phyloP scores from a whole-genome alignment of 2,329 filamentous ascomycete genomes.

The Polychaeton citri region DNA sequence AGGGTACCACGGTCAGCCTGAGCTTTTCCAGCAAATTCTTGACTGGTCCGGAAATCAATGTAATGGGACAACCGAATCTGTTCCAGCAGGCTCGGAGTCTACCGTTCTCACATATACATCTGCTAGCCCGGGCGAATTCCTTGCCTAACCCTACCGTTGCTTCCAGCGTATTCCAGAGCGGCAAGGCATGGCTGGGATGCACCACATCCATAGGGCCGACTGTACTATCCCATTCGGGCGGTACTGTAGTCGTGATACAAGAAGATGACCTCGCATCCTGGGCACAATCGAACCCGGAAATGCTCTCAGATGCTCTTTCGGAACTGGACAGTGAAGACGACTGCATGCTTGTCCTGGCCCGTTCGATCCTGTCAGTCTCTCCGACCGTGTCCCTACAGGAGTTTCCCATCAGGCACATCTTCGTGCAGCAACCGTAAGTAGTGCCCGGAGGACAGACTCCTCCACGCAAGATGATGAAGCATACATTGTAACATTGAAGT shows the following conservation, averaged over 20 bases:
- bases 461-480: no score
- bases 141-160: not conserved
- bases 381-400: constrained; percentile 3
- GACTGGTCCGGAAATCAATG: not conserved
- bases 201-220: not conserved
- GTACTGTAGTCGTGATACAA: constrained; percentile 1
- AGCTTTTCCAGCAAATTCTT: not conserved
- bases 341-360: constrained; percentile 2
- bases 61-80: not conserved
- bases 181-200: not conserved
- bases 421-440: constrained; percentile 8
- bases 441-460: no score
- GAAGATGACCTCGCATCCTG: constrained; percentile 2
- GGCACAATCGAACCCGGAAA: not conserved
- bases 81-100: not conserved
- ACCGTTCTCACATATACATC: not conserved
- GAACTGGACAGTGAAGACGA: not conserved
- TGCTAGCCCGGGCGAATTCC: not conserved
- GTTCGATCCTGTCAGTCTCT: not conserved
- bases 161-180: not conserved
- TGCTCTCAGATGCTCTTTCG: constrained; percentile 1
- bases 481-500: not conserved
- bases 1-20: constrained; percentile 12
- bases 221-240: not conserved
- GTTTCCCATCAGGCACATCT: constrained; percentile 4